phyloP scores from a whole-genome alignment of 768 basidiomycete species.

The Psilocybe tampanensis region DNA sequence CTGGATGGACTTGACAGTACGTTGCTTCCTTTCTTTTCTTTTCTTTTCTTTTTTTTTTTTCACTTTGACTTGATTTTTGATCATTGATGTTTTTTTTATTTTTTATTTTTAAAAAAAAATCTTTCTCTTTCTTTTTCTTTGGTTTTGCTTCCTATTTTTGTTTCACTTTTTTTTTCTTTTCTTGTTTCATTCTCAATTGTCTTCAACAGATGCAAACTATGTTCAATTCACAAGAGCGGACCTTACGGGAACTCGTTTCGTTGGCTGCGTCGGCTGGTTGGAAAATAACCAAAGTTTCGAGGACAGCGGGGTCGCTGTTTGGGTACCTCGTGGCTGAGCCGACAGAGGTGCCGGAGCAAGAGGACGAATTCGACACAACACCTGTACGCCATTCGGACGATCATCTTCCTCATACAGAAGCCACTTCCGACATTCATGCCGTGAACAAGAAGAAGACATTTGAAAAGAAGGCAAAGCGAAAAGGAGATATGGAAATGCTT shows the following conservation, averaged over 20 bases:
- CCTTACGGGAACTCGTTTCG: conserved; percentile 60
- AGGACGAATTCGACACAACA: conserved; percentile 10
- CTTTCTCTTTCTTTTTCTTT: neutral
- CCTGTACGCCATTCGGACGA: neutral
- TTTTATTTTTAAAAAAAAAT: neutral
- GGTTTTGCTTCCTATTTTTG: neutral
- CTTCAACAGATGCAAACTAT: conserved; percentile 61
- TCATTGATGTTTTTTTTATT: too few species aligned
- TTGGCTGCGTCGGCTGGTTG: conserved; percentile 61
- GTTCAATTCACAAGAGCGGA: conserved; percentile 73
- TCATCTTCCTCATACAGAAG: too few species aligned
- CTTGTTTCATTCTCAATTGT: too few species aligned
- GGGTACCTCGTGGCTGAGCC: conserved; percentile 74
- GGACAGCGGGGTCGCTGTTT: conserved; percentile 65
- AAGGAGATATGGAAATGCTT: conserved; percentile 35
- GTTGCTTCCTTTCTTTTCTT: conserved; percentile 14
- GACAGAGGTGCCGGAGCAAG: conserved; percentile 43
- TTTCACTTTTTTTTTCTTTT: too few species aligned
- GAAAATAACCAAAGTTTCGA: conserved; percentile 58
- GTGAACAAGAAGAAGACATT: neutral
- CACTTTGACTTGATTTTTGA: too few species aligned
- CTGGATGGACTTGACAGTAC: conserved; percentile 70
- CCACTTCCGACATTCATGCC: neutral
- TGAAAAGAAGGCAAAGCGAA: neutral
- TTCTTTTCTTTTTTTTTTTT: neutral